Evolutionary conservation across 805 yeast genomes (phyloP).

Genomic region (Debaryomyces hansenii): DNA sequence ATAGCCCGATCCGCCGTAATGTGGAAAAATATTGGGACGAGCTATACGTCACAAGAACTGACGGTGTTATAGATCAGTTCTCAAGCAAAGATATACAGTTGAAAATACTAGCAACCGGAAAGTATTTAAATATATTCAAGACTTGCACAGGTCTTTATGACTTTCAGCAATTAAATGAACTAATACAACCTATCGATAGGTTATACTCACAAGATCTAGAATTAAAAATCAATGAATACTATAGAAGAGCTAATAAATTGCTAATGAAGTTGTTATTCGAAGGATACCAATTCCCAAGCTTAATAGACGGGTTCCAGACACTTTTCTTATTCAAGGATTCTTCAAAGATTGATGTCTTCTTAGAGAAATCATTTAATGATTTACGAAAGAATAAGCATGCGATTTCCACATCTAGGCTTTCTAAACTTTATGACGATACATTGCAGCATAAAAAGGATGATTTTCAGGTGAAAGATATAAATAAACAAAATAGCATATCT

Average conservation of each 20-base stretch:
- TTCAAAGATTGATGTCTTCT: conserved; percentile 51
- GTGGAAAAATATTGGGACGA: conserved; percentile 73
- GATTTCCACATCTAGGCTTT: conserved; percentile 27
- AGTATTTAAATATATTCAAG: conserved; percentile 70
- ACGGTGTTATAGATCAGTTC: conserved; percentile 73
- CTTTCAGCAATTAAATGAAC: conserved; percentile 26
- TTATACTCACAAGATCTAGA: conserved; percentile 48
- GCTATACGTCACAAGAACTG: conserved; percentile 69
- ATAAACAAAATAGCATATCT: background rate
- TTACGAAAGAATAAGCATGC: conserved; percentile 43
- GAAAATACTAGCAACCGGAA: conserved; percentile 79
- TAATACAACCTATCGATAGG: conserved; percentile 25
- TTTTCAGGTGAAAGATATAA: conserved; percentile 1
- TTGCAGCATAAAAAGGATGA: conserved; percentile 5
- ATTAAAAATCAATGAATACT: conserved; percentile 59
- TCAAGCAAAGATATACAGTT: conserved; percentile 51
- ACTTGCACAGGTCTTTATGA: conserved; percentile 55
- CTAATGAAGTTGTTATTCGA: conserved; percentile 57
- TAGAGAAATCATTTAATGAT: conserved; percentile 52
- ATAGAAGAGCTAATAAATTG: conserved; percentile 62
- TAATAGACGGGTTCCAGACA: conserved; percentile 53
- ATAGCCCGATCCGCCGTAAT: conserved; percentile 30
- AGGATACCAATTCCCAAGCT: conserved; percentile 54
- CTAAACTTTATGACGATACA: conserved; percentile 22
- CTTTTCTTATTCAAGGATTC: conserved; percentile 59